These are phyloP conservation scores for Cubamyces lactineus DNA, from an alignment of 768 basidiomycete species.

Conservation along the genomic window DNA sequence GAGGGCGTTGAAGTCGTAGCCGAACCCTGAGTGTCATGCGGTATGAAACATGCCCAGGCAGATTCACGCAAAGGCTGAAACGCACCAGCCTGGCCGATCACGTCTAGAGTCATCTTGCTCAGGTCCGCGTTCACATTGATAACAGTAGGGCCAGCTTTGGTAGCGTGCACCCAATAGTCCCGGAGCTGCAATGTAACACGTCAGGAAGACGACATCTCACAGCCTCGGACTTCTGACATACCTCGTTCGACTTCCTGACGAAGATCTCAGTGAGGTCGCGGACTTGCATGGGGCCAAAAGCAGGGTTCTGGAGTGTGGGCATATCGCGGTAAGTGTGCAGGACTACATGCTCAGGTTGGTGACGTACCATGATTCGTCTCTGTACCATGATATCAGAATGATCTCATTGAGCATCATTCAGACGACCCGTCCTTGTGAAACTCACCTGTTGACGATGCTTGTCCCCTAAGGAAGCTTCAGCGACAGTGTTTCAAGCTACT, in stretches of 20 bases:
- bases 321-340: not conserved
- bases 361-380: slow-evolving; percentile 35
- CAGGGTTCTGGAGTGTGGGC: slow-evolving; percentile 54
- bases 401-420: no score
- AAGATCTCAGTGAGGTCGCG: slow-evolving; percentile 61
- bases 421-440: no score
- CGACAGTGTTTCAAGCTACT: not conserved
- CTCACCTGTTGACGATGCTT: slow-evolving; percentile 46
- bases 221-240: slow-evolving; percentile 23
- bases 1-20: slow-evolving; percentile 39
- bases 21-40: slow-evolving; percentile 33
- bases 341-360: not conserved
- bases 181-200: slow-evolving; percentile 21
- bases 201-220: no score
- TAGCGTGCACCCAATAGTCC: slow-evolving; percentile 31
- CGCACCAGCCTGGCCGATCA: slow-evolving; percentile 46
- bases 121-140: slow-evolving; percentile 42
- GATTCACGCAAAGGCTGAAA: no score
- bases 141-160: slow-evolving; percentile 30
- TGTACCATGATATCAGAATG: not conserved
- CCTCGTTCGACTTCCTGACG: slow-evolving; percentile 55
- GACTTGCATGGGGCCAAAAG: slow-evolving; percentile 64
- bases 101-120: slow-evolving; percentile 42
- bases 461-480: slow-evolving; percentile 24
- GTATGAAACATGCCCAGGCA: not conserved